These are phyloP conservation scores for Trypanosoma lewisi DNA, from an alignment of 208 protist genomes.

Conservation along the genomic window DNA sequence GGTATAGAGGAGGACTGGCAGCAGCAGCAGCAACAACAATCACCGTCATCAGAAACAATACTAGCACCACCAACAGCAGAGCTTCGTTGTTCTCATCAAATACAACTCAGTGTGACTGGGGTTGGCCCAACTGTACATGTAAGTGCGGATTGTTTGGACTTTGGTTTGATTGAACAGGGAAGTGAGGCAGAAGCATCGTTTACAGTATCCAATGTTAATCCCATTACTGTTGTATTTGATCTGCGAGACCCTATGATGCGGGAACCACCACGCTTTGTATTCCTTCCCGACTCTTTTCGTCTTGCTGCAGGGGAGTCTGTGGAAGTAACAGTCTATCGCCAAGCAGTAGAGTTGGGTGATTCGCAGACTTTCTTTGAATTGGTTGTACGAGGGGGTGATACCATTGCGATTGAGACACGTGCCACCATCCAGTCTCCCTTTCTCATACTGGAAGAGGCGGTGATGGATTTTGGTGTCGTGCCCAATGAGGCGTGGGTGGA, in stretches of 20 bases:
- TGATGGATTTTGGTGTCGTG: conserved; percentile 71
- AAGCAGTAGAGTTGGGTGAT: conserved; percentile 69
- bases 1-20: background rate
- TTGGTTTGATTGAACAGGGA: conserved; percentile 81
- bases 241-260: conserved; percentile 76
- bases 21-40: background rate
- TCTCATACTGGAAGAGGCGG: conserved; percentile 54
- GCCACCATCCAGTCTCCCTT: conserved; percentile 77
- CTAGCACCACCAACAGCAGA: conserved; percentile 12
- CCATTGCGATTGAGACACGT: conserved; percentile 78
- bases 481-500: conserved; percentile 74
- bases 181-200: conserved; percentile 73
- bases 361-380: conserved; percentile 88
- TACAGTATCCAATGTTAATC: conserved; percentile 87
- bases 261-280: conserved; percentile 80
- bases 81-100: conserved; percentile 30
- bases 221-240: conserved; percentile 71
- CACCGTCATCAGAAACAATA: conserved; percentile 11
- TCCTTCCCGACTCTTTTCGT: conserved; percentile 66
- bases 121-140: conserved; percentile 74
- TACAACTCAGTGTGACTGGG: conserved; percentile 54
- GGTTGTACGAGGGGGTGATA: conserved; percentile 65
- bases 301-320: conserved; percentile 77
- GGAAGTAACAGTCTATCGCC: conserved; percentile 87
- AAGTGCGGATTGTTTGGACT: conserved; percentile 80